Percentiles rank a stretch among this genome's conserved stretches.
Evolutionary conservation across 495 filamentous ascomycete species (phyloP).

Genomic region (Barbatosphaeria neglecta): DNA sequence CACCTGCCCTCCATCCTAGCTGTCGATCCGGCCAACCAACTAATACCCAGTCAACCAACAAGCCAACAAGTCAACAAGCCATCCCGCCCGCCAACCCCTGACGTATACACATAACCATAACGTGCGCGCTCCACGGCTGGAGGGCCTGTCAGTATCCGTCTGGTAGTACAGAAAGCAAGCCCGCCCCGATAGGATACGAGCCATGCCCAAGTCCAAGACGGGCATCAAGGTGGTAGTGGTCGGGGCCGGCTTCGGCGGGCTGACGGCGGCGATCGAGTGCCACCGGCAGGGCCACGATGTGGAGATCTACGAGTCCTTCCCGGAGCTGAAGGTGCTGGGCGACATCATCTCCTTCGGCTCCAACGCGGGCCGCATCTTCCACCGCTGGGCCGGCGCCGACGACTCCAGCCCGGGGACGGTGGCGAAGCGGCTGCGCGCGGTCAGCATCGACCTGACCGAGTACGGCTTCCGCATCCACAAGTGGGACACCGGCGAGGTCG

Average conservation of each 20-base stretch:
- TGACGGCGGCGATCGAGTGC: slow-evolving; percentile 52
- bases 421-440: slow-evolving; percentile 29
- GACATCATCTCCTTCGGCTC: slow-evolving; percentile 56
- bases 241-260: slow-evolving; percentile 47
- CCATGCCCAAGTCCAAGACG: slow-evolving; percentile 18
- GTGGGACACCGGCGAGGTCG: slow-evolving; percentile 48
- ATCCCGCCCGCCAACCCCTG: too few relatives aligned
- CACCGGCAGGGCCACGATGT: slow-evolving; percentile 49
- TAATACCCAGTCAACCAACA: too few relatives aligned
- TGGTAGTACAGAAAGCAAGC: too few relatives aligned
- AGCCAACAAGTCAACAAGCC: too few relatives aligned
- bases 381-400: slow-evolving; percentile 31
- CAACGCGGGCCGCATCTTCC: slow-evolving; percentile 46
- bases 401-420: slow-evolving; percentile 20
- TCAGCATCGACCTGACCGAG: slow-evolving; percentile 38
- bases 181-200: too few relatives aligned
- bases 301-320: slow-evolving; percentile 46
- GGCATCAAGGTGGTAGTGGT: slow-evolving; percentile 48
- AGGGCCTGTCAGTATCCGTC: too few relatives aligned
- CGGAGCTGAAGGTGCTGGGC: slow-evolving; percentile 44
- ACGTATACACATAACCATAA: too few relatives aligned
- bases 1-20: too few relatives aligned
- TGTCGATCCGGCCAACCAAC: too few relatives aligned
- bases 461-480: slow-evolving; percentile 53
- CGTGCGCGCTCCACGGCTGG: too few relatives aligned